Conservation (phyloP, 2,329 filamentous ascomycete species). For the Onygena corvina region DNA sequence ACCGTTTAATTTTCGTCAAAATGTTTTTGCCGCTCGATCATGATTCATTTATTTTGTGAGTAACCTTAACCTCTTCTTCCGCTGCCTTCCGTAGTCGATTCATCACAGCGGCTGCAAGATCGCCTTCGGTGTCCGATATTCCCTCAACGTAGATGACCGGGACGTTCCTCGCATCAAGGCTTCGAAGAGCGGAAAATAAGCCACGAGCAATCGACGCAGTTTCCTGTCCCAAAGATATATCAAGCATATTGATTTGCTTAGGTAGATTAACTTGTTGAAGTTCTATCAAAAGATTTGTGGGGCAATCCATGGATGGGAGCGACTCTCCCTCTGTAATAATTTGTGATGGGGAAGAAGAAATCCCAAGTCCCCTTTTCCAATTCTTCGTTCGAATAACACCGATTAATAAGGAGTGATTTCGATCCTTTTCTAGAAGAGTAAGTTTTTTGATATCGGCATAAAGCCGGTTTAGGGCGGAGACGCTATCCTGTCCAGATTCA, state of each 20-base stretch:
- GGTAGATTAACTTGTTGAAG: not conserved
- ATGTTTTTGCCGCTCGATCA: not conserved
- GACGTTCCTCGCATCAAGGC: conserved; percentile 66
- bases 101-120: conserved; percentile 79
- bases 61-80: conserved; percentile 39
- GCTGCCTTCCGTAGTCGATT: conserved; percentile 71
- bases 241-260: conserved; percentile 39
- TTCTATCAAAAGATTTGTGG: not conserved
- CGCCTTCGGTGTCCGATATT: conserved; percentile 56
- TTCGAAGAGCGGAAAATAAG: conserved; percentile 74
- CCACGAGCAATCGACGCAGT: conserved; percentile 68
- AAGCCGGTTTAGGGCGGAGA: conserved; percentile 24
- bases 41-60: not conserved
- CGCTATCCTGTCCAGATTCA: conserved; percentile 42
- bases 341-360: not conserved
- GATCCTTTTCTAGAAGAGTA: conserved; percentile 25
- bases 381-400: conserved; percentile 23
- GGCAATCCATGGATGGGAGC: conserved; percentile 1
- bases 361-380: conserved; percentile 20
- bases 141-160: conserved; percentile 86
- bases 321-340: not conserved
- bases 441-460: conserved; percentile 23
- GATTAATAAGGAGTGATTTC: conserved; percentile 13
- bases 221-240: conserved; percentile 60
- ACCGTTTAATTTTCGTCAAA: no score